Evolutionary conservation across 768 basidiomycete species (phyloP).

Genomic region (Termitomyces sp.): DNA sequence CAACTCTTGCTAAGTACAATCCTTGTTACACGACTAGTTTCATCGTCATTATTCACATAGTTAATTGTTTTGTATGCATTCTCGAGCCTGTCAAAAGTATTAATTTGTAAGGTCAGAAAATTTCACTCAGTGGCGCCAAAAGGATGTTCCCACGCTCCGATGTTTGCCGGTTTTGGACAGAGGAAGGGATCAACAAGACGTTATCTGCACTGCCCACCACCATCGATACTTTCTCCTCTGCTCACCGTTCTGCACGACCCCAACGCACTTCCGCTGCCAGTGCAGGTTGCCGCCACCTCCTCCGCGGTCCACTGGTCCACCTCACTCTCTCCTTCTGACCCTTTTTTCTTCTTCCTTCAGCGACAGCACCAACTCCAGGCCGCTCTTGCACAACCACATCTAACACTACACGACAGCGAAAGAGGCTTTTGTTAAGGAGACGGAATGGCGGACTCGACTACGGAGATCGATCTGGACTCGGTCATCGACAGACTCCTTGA

Average conservation of each 20-base stretch:
- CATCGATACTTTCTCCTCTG: slow-evolving; percentile 33
- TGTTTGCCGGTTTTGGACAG: slow-evolving; percentile 35
- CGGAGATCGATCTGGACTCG: slow-evolving; percentile 98
- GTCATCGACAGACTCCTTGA: slow-evolving; percentile 98
- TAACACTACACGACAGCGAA: slow-evolving; percentile 6
- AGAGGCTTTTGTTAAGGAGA: slow-evolving; percentile 11
- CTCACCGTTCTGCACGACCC: slow-evolving; percentile 13
- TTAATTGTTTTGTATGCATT: not conserved
- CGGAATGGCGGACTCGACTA: slow-evolving; percentile 71
- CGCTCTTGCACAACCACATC: slow-evolving; percentile 1
- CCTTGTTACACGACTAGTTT: not conserved
- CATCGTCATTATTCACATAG: not conserved
- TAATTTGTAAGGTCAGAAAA: slow-evolving; percentile 5
- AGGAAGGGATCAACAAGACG: slow-evolving; percentile 26
- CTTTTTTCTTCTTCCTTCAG: slow-evolving; percentile 9
- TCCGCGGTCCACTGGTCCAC: slow-evolving; percentile 5
- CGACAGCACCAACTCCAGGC: slow-evolving; percentile 7
- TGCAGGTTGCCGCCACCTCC: slow-evolving; percentile 8
- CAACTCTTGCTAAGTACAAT: not conserved
- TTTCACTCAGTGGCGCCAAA: slow-evolving; percentile 15
- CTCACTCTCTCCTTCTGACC: slow-evolving; percentile 5
- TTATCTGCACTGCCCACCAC: slow-evolving; percentile 44
- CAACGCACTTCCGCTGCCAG: slow-evolving; percentile 12
- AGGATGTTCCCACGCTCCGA: slow-evolving; percentile 36
- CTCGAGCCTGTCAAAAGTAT: not conserved